These are phyloP conservation scores for Vigna reflexopilosa DNA, from an alignment of 306 rosid species.

Conservation along the genomic window DNA sequence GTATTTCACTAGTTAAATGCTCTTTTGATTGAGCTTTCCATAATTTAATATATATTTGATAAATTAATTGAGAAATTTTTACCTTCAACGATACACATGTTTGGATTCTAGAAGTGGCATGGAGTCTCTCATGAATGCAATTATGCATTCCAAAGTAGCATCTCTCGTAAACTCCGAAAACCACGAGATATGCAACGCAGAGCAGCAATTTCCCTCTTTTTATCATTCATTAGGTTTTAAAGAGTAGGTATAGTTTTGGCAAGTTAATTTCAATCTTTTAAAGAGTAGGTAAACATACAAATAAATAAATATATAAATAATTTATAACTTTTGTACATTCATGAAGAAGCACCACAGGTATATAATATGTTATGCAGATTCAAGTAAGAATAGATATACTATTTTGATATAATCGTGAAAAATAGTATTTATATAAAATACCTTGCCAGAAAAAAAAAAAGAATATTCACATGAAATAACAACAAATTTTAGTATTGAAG, in stretches of 20 bases:
- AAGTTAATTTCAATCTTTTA: not conserved
- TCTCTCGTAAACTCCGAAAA: not conserved
- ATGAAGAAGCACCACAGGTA: not conserved
- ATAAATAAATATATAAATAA: not conserved
- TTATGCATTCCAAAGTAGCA: no score
- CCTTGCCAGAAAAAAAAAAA: not conserved
- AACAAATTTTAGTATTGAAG: slow-evolving; percentile 11
- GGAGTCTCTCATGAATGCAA: not conserved
- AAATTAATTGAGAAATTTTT: slow-evolving; percentile 1
- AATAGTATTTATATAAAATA: slow-evolving; percentile 10
- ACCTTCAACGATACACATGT: not conserved
- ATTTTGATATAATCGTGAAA: not conserved
- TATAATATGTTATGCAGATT: not conserved
- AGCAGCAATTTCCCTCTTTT: slow-evolving; percentile 4
- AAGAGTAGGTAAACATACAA: slow-evolving; percentile 10
- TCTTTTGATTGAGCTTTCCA: not conserved
- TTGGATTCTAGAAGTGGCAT: not conserved
- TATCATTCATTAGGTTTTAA: not conserved
- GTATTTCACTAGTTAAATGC: not conserved
- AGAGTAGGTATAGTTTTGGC: not conserved
- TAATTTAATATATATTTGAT: slow-evolving; percentile 1
- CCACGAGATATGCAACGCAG: not conserved
- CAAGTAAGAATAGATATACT: not conserved
- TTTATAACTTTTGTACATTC: not conserved
- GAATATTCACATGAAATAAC: slow-evolving; percentile 7